A percentile compares a stretch with the other conserved stretches of the same genome.
Conservation (phyloP, 2,329 filamentous ascomycete species). For the Pochonia chlamydosporia region DNA sequence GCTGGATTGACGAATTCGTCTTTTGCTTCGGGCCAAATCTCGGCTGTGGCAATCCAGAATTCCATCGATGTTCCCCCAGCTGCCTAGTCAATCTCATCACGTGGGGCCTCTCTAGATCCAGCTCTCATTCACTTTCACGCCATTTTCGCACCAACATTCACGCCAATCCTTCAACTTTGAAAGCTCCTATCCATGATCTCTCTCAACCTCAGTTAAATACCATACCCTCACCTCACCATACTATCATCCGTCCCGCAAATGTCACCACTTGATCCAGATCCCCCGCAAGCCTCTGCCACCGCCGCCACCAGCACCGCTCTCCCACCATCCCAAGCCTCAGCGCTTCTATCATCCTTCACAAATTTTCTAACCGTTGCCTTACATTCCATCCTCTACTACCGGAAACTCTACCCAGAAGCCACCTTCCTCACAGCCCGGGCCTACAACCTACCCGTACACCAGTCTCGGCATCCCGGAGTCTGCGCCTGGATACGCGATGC, state of each 20-base stretch:
- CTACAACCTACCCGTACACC: constrained; percentile 78
- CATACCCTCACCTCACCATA: no score
- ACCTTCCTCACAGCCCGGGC: constrained; percentile 76
- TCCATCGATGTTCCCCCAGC: no score
- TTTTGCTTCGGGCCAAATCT: no score
- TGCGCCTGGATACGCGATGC: constrained; percentile 83
- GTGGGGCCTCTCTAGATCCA: no score
- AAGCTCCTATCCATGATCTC: no score
- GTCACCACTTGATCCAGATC: neutral
- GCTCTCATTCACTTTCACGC: no score
- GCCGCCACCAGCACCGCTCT: constrained; percentile 17
- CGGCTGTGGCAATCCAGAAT: no score
- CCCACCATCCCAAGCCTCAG: constrained; percentile 26
- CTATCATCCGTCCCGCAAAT: neutral
- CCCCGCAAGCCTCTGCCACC: neutral
- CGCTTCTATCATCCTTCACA: constrained; percentile 63
- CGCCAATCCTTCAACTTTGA: no score
- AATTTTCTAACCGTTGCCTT: constrained; percentile 77
- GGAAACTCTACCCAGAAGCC: constrained; percentile 67
- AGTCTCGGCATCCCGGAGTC: constrained; percentile 79
- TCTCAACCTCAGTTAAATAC: no score
- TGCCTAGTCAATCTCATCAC: no score
- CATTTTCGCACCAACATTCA: no score
- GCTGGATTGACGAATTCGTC: no score
- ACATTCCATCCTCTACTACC: constrained; percentile 82